Evolutionary conservation across 83 land plant species (phyloP).

Genomic region (Picea mariana): DNA sequence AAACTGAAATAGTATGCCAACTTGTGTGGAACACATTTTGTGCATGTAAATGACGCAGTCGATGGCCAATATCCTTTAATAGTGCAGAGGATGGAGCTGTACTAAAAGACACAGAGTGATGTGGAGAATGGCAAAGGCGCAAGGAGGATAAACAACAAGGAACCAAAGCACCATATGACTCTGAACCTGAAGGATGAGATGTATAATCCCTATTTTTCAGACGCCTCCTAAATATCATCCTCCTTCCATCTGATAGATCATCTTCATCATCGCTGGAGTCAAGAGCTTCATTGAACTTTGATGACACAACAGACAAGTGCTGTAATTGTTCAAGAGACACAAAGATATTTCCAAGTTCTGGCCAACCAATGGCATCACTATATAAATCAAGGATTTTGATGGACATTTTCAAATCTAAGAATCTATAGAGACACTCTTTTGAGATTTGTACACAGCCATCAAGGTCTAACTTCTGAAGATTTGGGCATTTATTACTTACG

Average conservation of each 20-base stretch:
- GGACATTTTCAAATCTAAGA: constrained; percentile 11
- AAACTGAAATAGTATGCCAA: constrained; percentile 21
- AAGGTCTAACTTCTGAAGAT: constrained; percentile 9
- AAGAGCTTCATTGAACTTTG: constrained; percentile 5
- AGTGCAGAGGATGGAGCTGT: constrained; percentile 1
- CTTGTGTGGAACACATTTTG: constrained; percentile 5
- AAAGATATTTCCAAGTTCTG: constrained; percentile 14
- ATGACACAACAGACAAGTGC: constrained; percentile 21
- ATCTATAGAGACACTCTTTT: constrained; percentile 7
- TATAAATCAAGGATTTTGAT: constrained; percentile 13
- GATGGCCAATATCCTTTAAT: constrained; percentile 1
- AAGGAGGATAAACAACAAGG: constrained; percentile 16
- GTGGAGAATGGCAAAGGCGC: constrained; percentile 18
- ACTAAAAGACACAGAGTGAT: constrained; percentile 16
- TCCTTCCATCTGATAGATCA: constrained; percentile 2
- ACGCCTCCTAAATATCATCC: background rate
- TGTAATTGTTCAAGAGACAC: constrained; percentile 9
- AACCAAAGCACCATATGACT: background rate
- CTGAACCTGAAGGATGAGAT: background rate
- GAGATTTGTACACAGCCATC: constrained; percentile 9
- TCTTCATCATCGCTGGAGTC: constrained; percentile 12
- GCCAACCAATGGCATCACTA: constrained; percentile 20
- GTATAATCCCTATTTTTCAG: background rate
- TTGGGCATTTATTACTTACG: constrained; percentile 9
- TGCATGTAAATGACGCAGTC: constrained; percentile 9